Evolutionary conservation across 345 rosid species (phyloP).

Genomic region (Brassica juncea): DNA sequence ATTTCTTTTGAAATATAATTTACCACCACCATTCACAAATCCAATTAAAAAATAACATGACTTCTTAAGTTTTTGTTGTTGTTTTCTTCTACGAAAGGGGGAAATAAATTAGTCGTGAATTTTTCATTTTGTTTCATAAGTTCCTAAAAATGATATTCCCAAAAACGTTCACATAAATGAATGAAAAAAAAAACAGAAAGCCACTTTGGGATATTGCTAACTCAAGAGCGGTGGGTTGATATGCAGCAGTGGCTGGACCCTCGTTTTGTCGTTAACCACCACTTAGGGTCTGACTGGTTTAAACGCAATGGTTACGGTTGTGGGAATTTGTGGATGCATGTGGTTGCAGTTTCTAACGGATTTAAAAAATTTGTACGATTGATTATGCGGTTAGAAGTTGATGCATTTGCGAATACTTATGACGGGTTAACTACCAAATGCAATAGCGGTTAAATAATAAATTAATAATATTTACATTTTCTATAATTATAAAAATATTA

Average conservation of each 20-base stretch:
- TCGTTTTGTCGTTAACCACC: not conserved
- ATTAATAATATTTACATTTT: too few species aligned
- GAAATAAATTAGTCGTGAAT: not conserved
- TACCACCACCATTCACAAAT: not conserved
- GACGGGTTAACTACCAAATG: too few species aligned
- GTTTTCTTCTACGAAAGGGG: not conserved
- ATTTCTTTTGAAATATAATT: conserved; percentile 4
- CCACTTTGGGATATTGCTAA: not conserved
- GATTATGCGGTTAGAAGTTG: too few species aligned
- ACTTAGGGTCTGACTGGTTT: too few species aligned
- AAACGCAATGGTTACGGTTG: too few species aligned
- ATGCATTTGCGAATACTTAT: too few species aligned
- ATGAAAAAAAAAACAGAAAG: not conserved
- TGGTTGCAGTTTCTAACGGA: too few species aligned
- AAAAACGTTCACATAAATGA: not conserved
- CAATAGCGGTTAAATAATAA: too few species aligned
- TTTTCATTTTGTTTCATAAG: not conserved
- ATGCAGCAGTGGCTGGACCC: not conserved
- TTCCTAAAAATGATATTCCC: not conserved
- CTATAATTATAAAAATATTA: too few species aligned
- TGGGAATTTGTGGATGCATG: too few species aligned
- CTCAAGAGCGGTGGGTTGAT: not conserved
- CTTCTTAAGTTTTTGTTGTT: not conserved
- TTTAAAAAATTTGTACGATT: too few species aligned
- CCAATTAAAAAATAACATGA: conserved; percentile 6